phyloP scores from a whole-genome alignment of 2,329 filamentous ascomycete genomes.

The Colletotrichum echinochloae region DNA sequence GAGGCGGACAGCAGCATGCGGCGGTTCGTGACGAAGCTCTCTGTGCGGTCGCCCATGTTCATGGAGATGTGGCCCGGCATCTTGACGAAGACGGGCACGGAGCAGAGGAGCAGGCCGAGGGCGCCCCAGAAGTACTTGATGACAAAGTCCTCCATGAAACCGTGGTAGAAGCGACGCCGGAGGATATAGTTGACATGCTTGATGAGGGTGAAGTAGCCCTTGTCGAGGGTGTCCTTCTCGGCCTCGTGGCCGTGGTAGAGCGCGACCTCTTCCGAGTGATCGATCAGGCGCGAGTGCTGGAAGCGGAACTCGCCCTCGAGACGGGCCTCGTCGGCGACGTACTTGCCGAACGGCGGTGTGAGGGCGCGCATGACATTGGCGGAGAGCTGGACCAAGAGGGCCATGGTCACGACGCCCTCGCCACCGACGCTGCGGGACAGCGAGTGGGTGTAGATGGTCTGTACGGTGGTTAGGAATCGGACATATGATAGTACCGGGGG shows the following conservation, averaged over 20 bases:
- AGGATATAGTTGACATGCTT: constrained; percentile 99
- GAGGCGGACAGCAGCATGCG: constrained; percentile 92
- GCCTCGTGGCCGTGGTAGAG: constrained; percentile 92
- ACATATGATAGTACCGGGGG: neutral
- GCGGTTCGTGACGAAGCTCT: constrained; percentile 92
- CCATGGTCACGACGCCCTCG: constrained; percentile 96
- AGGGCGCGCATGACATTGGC: constrained; percentile 93
- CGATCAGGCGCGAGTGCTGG: constrained; percentile 93
- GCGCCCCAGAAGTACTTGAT: constrained; percentile 99
- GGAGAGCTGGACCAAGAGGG: constrained; percentile 90
- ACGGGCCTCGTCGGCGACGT: constrained; percentile 94
- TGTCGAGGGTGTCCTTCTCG: constrained; percentile 96
- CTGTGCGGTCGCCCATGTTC: constrained; percentile 78
- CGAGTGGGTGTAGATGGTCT: constrained; percentile 93
- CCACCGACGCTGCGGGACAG: constrained; percentile 95
- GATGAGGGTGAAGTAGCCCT: constrained; percentile 98
- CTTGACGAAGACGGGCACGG: constrained; percentile 95
- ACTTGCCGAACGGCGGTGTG: constrained; percentile 96
- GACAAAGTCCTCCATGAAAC: constrained; percentile 99
- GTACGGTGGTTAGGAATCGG: neutral
- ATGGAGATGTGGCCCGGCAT: constrained; percentile 76
- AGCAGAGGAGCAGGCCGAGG: constrained; percentile 89
- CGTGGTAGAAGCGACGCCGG: constrained; percentile 90
- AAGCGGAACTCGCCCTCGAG: constrained; percentile 97
- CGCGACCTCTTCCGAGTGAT: constrained; percentile 95